Evolutionary conservation across 2,329 filamentous ascomycete species (phyloP).

Genomic region (Colletotrichum noveboracense): DNA sequence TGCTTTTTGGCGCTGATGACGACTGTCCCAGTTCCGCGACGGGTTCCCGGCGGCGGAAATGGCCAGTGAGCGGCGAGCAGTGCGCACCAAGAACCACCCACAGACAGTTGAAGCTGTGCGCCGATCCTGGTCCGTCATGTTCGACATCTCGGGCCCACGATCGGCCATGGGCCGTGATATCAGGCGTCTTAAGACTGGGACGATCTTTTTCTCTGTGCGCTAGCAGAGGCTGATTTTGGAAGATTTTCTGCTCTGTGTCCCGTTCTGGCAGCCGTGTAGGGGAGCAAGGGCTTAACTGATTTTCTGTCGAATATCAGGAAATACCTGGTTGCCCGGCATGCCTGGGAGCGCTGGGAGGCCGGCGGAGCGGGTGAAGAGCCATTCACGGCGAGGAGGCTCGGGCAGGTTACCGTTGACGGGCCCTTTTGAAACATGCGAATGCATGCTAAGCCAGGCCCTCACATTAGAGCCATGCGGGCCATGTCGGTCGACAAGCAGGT

Average conservation of each 20-base stretch:
- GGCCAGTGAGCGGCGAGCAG: conserved; percentile 3
- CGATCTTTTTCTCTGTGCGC: neutral
- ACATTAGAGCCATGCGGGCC: neutral
- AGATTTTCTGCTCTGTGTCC: neutral
- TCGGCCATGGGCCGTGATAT: conserved; percentile 4
- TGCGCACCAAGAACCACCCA: conserved; percentile 2
- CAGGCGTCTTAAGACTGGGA: neutral
- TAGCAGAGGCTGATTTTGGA: neutral
- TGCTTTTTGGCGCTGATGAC: conserved; percentile 8
- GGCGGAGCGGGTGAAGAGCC: neutral
- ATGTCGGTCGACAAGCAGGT: neutral
- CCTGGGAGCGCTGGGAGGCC: neutral
- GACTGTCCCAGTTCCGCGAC: neutral
- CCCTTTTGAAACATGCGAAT: conserved; percentile 3
- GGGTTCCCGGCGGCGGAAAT: neutral
- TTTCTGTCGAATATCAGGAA: neutral
- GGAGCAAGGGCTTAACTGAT: neutral
- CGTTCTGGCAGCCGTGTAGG: neutral
- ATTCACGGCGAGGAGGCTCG: neutral
- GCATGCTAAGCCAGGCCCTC: conserved; percentile 4
- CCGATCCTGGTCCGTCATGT: conserved; percentile 11
- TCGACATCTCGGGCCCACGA: conserved; percentile 10
- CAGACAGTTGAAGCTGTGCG: conserved; percentile 20
- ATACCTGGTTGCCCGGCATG: neutral
- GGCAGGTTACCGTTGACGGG: neutral